Percentiles rank a stretch among this genome's conserved stretches.
Evolutionary conservation across 73 alveolate species (phyloP).

Genomic region (Stentor roeselii): DNA sequence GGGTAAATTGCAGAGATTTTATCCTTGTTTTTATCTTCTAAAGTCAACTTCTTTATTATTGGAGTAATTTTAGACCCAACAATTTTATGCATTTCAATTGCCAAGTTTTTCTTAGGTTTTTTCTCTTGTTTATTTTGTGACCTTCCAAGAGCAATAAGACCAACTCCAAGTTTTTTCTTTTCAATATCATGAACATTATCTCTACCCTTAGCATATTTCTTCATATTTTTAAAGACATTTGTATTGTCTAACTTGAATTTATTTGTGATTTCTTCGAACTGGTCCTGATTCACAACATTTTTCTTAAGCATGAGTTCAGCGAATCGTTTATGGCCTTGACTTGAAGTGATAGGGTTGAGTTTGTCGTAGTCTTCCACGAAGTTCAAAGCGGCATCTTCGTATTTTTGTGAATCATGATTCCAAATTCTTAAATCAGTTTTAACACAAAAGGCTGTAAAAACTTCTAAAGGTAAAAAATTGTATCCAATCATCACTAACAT

Average conservation of each 20-base stretch:
- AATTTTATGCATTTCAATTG: too few relatives aligned
- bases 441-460: not conserved
- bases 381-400: constrained; percentile 7
- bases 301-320: not conserved
- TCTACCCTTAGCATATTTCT: not conserved
- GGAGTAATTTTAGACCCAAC: too few relatives aligned
- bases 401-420: constrained; percentile 12
- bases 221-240: not conserved
- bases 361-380: constrained; percentile 17
- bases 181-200: not conserved
- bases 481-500: not conserved
- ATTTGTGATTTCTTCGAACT: not conserved
- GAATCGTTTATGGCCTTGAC: constrained; percentile 16
- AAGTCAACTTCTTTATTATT: too few relatives aligned
- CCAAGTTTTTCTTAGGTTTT: too few relatives aligned
- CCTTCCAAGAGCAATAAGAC: not conserved
- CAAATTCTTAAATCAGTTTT: not conserved
- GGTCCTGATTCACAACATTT: not conserved
- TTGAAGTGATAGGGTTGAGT: constrained; percentile 20
- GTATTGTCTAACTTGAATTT: too few relatives aligned
- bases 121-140: too few relatives aligned
- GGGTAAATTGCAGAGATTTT: too few relatives aligned
- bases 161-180: not conserved
- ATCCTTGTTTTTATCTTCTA: too few relatives aligned
- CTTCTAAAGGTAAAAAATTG: not conserved